Evolutionary conservation across 2,329 filamentous ascomycete species (phyloP), one percentile per base, ranked within the genome.

Genomic region (Uncinocarpus reesii): DNA sequence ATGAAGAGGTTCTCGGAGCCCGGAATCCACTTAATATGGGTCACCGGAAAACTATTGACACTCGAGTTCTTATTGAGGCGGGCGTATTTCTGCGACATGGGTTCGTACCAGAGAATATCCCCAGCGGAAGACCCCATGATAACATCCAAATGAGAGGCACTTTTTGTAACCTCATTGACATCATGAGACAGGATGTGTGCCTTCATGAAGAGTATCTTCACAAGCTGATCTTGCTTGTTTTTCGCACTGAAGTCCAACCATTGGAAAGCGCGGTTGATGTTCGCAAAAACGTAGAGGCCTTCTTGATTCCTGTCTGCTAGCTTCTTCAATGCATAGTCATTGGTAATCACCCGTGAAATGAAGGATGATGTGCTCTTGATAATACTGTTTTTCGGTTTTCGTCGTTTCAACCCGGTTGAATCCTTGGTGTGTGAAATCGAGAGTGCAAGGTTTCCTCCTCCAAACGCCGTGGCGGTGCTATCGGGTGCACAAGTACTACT

Each of bases 301-400:
- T 92, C 85, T 2, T 74, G 73, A 10, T 81, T 79, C 53, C 86
- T 81, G 26, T 96, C 92, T 42, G 79, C 77, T 53, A 96, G 67
- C 55, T 85, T 81, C 67, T 92, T 94, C 18, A 77, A 75, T 47
- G 93, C 67, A 3, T 76, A 75, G 58, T 98, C 92, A 60, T 95
- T 86, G 13, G 88, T 82, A 55, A 96, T 95, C 26, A 95, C 90
- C 47, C 92, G 75, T n/a, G 90, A 95, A 24, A 98, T 92, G 62
- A 95, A 98, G 0, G 90, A 95, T 7, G 92, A 98, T 66, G 95
- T 96, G 70, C 88, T 96, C 73, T 98, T 98, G 45, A 90, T 82
- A 65, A 98, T 92, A 65, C 93, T 96, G 68, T 90, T 96, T 75
- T 96, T 98, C 2, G 92, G 92, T 65, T 98, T 98, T 61, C 83